Evolutionary conservation across 441 rosid species (phyloP).

Genomic region (Populus trichocarpa): DNA sequence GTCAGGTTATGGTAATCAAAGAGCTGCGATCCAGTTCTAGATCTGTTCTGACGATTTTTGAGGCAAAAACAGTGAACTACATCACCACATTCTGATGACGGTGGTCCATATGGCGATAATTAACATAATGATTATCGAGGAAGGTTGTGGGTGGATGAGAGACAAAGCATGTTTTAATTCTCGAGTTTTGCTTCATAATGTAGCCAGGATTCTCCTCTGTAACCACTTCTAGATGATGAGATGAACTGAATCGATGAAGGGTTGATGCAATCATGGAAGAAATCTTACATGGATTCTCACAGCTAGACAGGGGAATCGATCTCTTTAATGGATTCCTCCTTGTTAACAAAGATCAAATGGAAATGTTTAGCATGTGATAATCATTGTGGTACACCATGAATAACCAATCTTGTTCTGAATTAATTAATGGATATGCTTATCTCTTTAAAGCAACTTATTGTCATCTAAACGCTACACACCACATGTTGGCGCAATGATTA

Average conservation of each 20-base stretch:
- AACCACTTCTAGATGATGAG: slow-evolving; percentile 8
- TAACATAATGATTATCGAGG: background rate
- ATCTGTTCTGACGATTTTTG: background rate
- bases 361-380: background rate
- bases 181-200: background rate
- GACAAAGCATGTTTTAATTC: background rate
- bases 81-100: background rate
- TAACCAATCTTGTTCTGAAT: background rate
- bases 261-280: slow-evolving; percentile 24
- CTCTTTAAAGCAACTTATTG: background rate
- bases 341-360: background rate
- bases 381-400: background rate
- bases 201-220: background rate
- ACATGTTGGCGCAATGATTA: slow-evolving; percentile 31
- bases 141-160: background rate
- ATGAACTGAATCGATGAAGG: slow-evolving; percentile 11
- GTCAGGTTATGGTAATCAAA: background rate
- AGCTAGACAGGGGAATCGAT: slow-evolving; percentile 30
- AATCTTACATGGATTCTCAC: slow-evolving; percentile 30
- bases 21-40: background rate
- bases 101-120: background rate
- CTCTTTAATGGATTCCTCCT: slow-evolving; percentile 31
- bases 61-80: background rate
- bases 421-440: background rate
- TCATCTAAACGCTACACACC: background rate